phyloP scores from a whole-genome alignment of 1,284 basidiomycete species.

The Vanrija humicola region DNA sequence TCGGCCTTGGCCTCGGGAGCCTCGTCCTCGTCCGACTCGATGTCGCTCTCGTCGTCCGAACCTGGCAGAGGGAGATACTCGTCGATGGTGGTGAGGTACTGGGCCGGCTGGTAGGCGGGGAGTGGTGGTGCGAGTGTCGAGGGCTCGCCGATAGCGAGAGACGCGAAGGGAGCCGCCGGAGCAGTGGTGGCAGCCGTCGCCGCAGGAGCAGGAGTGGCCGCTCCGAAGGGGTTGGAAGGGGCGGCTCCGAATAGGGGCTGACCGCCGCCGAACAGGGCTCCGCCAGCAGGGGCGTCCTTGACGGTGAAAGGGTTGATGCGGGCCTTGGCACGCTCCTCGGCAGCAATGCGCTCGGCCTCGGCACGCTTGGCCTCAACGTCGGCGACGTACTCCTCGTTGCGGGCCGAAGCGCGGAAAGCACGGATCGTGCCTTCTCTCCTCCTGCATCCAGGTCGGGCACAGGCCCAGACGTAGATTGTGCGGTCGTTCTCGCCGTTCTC shows the following conservation, averaged over 20 bases:
- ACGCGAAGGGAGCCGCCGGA: slow-evolving; percentile 15
- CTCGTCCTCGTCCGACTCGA: slow-evolving; percentile 27
- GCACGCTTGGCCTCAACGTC: slow-evolving; percentile 41
- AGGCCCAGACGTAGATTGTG: slow-evolving; percentile 48
- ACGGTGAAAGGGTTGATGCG: slow-evolving; percentile 48
- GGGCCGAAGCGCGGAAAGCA: slow-evolving; percentile 44
- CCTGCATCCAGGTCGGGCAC: slow-evolving; percentile 40
- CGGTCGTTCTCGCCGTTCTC: slow-evolving; percentile 49
- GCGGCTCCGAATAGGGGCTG: slow-evolving; percentile 32
- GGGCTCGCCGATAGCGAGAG: slow-evolving; percentile 15
- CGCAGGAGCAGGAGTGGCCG: slow-evolving; percentile 7
- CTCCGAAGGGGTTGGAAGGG: slow-evolving; percentile 21
- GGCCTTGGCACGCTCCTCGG: slow-evolving; percentile 32
- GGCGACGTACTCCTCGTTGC: slow-evolving; percentile 47
- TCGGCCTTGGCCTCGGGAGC: slow-evolving; percentile 29
- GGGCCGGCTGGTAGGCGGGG: slow-evolving; percentile 47
- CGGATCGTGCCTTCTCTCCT: slow-evolving; percentile 43
- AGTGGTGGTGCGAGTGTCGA: slow-evolving; percentile 32
- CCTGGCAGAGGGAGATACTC: slow-evolving; percentile 44
- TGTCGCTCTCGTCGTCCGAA: slow-evolving; percentile 24
- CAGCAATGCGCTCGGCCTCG: slow-evolving; percentile 33
- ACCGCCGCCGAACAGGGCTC: slow-evolving; percentile 27
- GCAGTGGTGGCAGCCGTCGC: neutral
- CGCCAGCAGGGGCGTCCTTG: neutral
- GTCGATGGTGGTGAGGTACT: slow-evolving; percentile 47